A percentile compares a stretch with the other conserved stretches of the same genome.
phyloP scores from a whole-genome alignment of 2,329 filamentous ascomycete species.

The Ophiocordyceps camponoti-leonardi region DNA sequence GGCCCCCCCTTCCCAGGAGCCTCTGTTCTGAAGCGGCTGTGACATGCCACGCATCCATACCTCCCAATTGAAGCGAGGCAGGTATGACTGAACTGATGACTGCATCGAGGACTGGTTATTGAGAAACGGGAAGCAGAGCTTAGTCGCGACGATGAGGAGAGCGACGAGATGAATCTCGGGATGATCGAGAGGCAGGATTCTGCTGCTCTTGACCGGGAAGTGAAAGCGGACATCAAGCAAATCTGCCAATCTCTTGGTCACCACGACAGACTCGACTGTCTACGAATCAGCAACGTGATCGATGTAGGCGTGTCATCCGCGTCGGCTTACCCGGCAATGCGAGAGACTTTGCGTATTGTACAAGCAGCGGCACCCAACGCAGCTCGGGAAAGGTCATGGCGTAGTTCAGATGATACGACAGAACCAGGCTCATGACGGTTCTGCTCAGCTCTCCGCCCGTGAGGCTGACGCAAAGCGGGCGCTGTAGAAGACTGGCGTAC shows the following conservation, averaged over 20 bases:
- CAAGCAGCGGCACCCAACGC: conserved; percentile 51
- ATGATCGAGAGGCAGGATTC: conserved; percentile 34
- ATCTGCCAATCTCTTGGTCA: conserved; percentile 25
- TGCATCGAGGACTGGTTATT: too few relatives aligned
- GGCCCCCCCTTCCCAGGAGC: conserved; percentile 2
- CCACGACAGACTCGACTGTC: conserved; percentile 33
- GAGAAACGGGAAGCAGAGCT: conserved; percentile 65
- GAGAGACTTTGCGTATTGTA: conserved; percentile 53
- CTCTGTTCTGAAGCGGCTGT: conserved; percentile 4
- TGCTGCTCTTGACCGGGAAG: conserved; percentile 31
- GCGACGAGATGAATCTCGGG: conserved; percentile 63
- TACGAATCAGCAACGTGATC: conserved; percentile 9
- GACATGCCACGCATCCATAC: conserved; percentile 43
- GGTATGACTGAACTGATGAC: conserved; percentile 10
- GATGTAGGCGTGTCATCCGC: too few relatives aligned
- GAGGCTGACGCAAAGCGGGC: conserved; percentile 21
- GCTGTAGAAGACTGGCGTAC: conserved; percentile 43
- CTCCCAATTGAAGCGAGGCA: conserved; percentile 46
- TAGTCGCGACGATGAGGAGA: conserved; percentile 57
- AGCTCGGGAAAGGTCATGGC: conserved; percentile 55
- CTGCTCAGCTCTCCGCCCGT: conserved; percentile 44
- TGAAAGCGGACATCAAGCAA: conserved; percentile 30
- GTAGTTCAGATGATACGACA: conserved; percentile 50
- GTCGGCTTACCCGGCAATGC: conserved; percentile 49
- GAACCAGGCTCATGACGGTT: conserved; percentile 41